A percentile compares a stretch with the other conserved stretches of the same genome.
Conservation (phyloP, 2,329 filamentous ascomycete genomes). For the Akanthomyces uredinophilus region DNA sequence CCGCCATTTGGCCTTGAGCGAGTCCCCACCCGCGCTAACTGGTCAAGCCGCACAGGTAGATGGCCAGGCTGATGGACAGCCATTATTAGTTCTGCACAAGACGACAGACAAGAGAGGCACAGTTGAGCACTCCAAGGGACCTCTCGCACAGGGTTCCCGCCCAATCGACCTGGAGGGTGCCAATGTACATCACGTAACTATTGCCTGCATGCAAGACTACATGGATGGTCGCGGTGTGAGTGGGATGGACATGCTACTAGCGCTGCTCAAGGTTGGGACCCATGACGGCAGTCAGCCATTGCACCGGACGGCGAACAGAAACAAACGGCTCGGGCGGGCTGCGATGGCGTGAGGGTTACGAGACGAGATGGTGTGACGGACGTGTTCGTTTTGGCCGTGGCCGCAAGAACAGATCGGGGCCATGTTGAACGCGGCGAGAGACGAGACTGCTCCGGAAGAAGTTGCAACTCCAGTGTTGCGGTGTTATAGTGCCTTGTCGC, state of each 20-base stretch:
- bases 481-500: background rate
- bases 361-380: background rate
- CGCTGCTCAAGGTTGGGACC: constrained; percentile 1
- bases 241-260: constrained; percentile 8
- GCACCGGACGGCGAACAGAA: background rate
- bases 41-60: background rate
- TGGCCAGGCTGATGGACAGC: background rate
- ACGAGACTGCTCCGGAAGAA: background rate
- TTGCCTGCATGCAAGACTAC: constrained; percentile 2
- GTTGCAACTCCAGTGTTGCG: background rate
- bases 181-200: constrained; percentile 6
- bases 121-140: too few relatives aligned
- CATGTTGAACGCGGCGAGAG: background rate
- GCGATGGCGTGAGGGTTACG: background rate
- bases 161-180: background rate
- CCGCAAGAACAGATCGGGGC: background rate
- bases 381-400: background rate
- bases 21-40: constrained; percentile 10
- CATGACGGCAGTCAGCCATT: constrained; percentile 9
- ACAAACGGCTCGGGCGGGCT: constrained; percentile 1
- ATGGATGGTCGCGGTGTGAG: constrained; percentile 11
- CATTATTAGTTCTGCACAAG: background rate
- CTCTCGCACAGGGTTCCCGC: background rate
- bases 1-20: constrained; percentile 11
- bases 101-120: background rate